phyloP scores from a whole-genome alignment of 768 basidiomycete species.

The Auriculariales sp. region DNA sequence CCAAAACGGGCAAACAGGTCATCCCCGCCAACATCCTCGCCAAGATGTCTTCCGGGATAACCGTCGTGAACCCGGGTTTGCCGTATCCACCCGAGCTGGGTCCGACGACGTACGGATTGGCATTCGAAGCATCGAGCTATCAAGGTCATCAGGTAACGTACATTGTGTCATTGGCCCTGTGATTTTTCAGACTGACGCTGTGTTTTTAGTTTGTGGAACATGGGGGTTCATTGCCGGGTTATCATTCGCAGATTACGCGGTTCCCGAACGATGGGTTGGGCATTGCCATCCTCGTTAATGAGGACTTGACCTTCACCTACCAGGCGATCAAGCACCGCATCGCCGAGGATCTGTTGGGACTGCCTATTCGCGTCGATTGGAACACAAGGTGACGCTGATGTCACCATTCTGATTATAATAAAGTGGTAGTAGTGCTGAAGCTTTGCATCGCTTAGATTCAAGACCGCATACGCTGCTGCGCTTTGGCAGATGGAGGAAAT shows the following conservation, averaged over 20 bases:
- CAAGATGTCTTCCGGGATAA: neutral
- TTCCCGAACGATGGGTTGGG: neutral
- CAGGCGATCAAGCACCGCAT: neutral
- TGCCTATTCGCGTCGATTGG: neutral
- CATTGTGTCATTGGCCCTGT: no score
- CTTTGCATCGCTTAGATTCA: neutral
- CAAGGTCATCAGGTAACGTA: neutral
- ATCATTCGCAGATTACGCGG: neutral
- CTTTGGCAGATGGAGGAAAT: neutral
- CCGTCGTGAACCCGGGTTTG: neutral
- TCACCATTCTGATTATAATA: neutral
- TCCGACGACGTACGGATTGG: neutral
- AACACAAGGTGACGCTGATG: neutral
- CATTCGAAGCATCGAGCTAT: neutral
- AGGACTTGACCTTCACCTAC: neutral
- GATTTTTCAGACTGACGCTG: neutral
- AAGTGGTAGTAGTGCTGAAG: neutral
- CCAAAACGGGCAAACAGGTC: neutral
- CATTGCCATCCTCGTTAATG: neutral
- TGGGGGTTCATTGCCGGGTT: neutral
- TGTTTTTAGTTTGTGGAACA: neutral
- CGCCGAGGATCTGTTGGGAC: neutral
- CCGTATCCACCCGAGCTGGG: neutral
- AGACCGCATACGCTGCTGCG: neutral
- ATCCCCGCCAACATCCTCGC: neutral